phyloP scores from a whole-genome alignment of 176 grass and related monocot species.

The Lolium rigidum region DNA sequence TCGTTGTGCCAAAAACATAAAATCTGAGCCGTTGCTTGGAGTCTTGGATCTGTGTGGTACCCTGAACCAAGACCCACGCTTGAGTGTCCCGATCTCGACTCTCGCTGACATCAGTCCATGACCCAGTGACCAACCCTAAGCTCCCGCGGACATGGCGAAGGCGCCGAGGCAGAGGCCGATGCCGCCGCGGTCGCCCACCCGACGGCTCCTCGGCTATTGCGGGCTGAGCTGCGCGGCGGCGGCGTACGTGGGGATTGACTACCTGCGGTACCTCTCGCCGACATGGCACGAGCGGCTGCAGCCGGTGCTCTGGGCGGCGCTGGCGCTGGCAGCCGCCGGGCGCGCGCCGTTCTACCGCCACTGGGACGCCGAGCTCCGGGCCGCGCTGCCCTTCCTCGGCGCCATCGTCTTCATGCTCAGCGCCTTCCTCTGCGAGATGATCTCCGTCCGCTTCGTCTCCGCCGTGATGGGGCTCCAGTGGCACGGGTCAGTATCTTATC shows the following conservation, averaged over 20 bases:
- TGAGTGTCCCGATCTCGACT: too few relatives aligned
- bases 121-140: slow-evolving; percentile 9
- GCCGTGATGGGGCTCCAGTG: slow-evolving; percentile 90
- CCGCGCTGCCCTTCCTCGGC: slow-evolving; percentile 73
- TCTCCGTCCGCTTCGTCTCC: slow-evolving; percentile 79
- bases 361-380: slow-evolving; percentile 79
- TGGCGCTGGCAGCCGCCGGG: slow-evolving; percentile 59
- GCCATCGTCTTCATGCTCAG: slow-evolving; percentile 77
- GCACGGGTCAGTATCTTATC: slow-evolving; percentile 61
- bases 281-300: slow-evolving; percentile 72
- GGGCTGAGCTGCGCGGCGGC: slow-evolving; percentile 65
- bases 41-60: background rate
- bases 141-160: slow-evolving; percentile 42
- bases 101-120: slow-evolving; percentile 28
- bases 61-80: too few relatives aligned
- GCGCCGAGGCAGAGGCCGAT: slow-evolving; percentile 37
- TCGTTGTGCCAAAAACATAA: too few relatives aligned
- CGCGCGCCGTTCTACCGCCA: slow-evolving; percentile 78
- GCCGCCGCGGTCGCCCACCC: slow-evolving; percentile 16
- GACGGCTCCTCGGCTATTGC: slow-evolving; percentile 35
- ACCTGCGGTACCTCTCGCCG: slow-evolving; percentile 74
- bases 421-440: slow-evolving; percentile 63
- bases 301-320: slow-evolving; percentile 73
- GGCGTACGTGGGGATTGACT: slow-evolving; percentile 82
- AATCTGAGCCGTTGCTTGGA: too few relatives aligned